Conservation (phyloP, 2,329 filamentous ascomycete genomes). For the Hypoxylon rubiginosum region DNA sequence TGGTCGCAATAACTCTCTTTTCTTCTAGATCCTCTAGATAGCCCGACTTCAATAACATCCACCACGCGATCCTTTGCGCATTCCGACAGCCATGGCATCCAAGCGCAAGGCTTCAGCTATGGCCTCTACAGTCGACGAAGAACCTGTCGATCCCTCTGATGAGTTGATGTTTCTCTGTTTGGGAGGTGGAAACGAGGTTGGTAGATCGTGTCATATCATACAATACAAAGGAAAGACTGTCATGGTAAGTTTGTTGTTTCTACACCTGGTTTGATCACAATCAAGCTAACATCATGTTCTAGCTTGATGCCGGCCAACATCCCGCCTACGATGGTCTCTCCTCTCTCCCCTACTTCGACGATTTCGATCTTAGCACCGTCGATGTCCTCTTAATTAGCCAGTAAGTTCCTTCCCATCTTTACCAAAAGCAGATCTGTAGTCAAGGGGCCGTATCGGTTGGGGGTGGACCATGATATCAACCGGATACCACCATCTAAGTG, state of each 20-base stretch:
- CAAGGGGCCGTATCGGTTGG: slow-evolving; percentile 46
- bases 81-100: slow-evolving; percentile 76
- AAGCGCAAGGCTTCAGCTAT: slow-evolving; percentile 90
- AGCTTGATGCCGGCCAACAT: slow-evolving; percentile 98
- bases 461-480: slow-evolving; percentile 24
- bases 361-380: slow-evolving; percentile 97
- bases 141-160: slow-evolving; percentile 92
- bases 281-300: slow-evolving; percentile 40
- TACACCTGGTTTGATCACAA: not conserved
- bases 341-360: slow-evolving; percentile 95
- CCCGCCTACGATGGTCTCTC: slow-evolving; percentile 95
- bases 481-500: slow-evolving; percentile 10
- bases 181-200: slow-evolving; percentile 96
- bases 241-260: slow-evolving; percentile 75
- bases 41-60: not conserved
- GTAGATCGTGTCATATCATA: slow-evolving; percentile 95
- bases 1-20: not conserved
- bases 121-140: slow-evolving; percentile 75
- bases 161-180: slow-evolving; percentile 95
- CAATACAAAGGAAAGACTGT: slow-evolving; percentile 99
- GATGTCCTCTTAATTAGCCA: slow-evolving; percentile 98
- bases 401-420: slow-evolving; percentile 73
- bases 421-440: slow-evolving; percentile 31
- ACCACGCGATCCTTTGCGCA: not conserved
- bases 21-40: not conserved